Conservation (phyloP, 2,329 filamentous ascomycete genomes). For the Penicillium sp. region DNA sequence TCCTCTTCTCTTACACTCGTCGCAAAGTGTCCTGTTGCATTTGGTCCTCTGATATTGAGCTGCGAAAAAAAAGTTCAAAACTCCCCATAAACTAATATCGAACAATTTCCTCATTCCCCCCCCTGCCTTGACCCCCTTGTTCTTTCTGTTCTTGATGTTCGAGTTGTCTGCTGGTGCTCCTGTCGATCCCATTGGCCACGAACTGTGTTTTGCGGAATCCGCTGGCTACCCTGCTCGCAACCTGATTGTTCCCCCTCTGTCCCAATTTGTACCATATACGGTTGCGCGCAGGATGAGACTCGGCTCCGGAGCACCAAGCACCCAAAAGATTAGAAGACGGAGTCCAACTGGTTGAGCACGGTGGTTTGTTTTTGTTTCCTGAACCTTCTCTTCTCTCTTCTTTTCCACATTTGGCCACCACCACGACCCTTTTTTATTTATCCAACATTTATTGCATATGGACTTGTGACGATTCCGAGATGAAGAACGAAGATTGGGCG, state of each 20-base stretch:
- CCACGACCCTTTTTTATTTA: not conserved
- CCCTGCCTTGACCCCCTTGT: conserved; percentile 8
- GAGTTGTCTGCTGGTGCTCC: conserved; percentile 11
- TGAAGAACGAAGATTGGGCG: conserved; percentile 3
- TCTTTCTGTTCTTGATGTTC: conserved; percentile 14
- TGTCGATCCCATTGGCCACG: conserved; percentile 6
- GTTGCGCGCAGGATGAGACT: conserved; percentile 11
- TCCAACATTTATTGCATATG: conserved; percentile 7
- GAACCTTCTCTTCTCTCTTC: not conserved
- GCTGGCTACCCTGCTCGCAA: not conserved
- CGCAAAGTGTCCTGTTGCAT: conserved; percentile 11
- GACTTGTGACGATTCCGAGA: conserved; percentile 11
- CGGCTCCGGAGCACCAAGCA: conserved; percentile 8
- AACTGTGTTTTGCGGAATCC: not conserved
- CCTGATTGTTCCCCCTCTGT: conserved; percentile 4
- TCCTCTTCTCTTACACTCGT: conserved; percentile 16
- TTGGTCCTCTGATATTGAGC: conserved; percentile 11
- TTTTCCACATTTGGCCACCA: too few relatives aligned
- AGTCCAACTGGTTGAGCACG: conserved; percentile 9
- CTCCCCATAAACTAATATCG: conserved; percentile 21
- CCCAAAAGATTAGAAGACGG: conserved; percentile 24
- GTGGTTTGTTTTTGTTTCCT: conserved; percentile 7
- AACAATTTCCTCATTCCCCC: conserved; percentile 1
- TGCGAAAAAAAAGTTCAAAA: conserved; percentile 25
- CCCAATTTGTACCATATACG: conserved; percentile 18